phyloP scores from a whole-genome alignment of 495 filamentous ascomycete genomes.

The Xylaria bambusicola region DNA sequence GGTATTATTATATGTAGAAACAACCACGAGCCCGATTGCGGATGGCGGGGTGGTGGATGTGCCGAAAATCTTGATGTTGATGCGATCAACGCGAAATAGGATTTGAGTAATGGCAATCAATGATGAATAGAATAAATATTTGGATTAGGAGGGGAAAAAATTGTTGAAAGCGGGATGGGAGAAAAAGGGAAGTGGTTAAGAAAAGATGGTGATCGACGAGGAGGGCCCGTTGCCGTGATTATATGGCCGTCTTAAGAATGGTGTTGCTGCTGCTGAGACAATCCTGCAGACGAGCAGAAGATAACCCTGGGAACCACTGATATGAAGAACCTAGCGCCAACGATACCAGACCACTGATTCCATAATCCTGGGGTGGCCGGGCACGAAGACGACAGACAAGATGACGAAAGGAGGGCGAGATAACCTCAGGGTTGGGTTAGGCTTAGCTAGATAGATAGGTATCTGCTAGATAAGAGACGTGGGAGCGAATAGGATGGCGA shows the following conservation, averaged over 20 bases:
- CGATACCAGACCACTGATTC: conserved; percentile 2
- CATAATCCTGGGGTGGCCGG: conserved; percentile 1
- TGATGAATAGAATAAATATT: background rate
- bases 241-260: conserved; percentile 18
- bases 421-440: conserved; percentile 8
- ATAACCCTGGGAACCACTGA: conserved; percentile 2
- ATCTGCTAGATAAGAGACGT: conserved; percentile 18
- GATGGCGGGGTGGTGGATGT: conserved; percentile 11
- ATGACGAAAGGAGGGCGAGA: conserved; percentile 16
- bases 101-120: background rate
- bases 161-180: background rate
- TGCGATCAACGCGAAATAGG: conserved; percentile 7
- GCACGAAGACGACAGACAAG: conserved; percentile 1
- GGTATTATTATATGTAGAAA: conserved; percentile 9
- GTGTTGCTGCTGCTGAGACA: conserved; percentile 10
- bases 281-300: conserved; percentile 17
- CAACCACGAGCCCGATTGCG: background rate
- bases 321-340: conserved; percentile 3
- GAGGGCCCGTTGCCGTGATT: conserved; percentile 18
- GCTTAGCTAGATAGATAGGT: no score
- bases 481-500: conserved; percentile 17
- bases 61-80: conserved; percentile 1
- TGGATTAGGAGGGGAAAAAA: background rate
- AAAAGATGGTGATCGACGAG: conserved; percentile 14
- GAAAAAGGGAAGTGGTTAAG: conserved; percentile 11